Base-by-base conservation (phyloP, 805 yeast species). In the Lipomyces oligophaga region DNA sequence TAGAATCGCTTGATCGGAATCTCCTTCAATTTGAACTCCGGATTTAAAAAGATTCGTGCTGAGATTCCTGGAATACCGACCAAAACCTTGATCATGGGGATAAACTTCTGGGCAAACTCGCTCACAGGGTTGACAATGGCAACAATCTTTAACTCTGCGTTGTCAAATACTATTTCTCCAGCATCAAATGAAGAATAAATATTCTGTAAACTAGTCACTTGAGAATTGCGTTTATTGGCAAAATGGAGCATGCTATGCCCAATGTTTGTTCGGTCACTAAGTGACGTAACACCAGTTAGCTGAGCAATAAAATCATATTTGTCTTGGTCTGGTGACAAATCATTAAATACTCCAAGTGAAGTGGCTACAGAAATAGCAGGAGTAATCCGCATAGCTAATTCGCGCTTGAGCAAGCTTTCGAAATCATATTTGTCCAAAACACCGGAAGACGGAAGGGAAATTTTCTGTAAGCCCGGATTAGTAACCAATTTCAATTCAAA, bases 51-150 rank as follows among this genome's bases (percentile, higher is more conserved):
- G 0, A 88, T 65, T 18, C 72, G 71, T 4, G 81, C 59, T 18
- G 77, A 75, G 3, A 83, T 71, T 56, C 75, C 78, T 1, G 76
- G 65, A 22, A 79, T 58, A 20, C 68, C 63, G 26, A 64, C 62
- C 6, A 82, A 52, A 0, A 76, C 55, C 18, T 57, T 49, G 16
- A 67, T 51, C 15, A 83, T 61, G 0, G 82, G 67, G 0, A 83
- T 56, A 6, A 79, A 58, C 39, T 75, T 77, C 58, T 86, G 97
- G 0, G 94, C 75, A 13, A 67, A 58, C 55, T 83, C 89, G 48
- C 77, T 75, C 1, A 79, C 63, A 1, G 97, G 97, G 61, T 93
- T 88, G 32, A 85, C 59, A 1, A 84, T 64, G 0, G 84, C 67
- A 3, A 77, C 63, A 3, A 88, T 59, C 50, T 83, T 83, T 18